These are phyloP conservation scores for Phialophora tarda DNA, from an alignment of 2,329 filamentous ascomycete species.

Conservation along the genomic window DNA sequence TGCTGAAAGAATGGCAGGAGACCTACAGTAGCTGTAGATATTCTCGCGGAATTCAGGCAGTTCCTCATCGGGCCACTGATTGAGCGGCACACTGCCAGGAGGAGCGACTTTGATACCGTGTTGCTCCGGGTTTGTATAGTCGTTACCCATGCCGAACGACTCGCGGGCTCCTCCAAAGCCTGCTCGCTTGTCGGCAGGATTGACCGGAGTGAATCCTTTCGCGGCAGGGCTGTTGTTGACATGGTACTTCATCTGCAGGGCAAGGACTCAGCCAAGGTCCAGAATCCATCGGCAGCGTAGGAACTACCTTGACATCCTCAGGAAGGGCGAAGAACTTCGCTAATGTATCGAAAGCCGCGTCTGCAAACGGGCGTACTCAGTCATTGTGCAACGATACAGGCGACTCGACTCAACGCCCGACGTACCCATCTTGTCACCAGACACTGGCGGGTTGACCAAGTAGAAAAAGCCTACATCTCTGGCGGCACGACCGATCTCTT, in stretches of 20 bases:
- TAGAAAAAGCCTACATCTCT: conserved; percentile 63
- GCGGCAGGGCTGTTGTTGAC: conserved; percentile 20
- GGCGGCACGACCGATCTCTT: conserved; percentile 53
- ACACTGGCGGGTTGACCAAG: conserved; percentile 41
- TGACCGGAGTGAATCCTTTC: conserved; percentile 20
- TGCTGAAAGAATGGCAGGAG: background rate
- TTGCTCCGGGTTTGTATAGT: conserved; percentile 20
- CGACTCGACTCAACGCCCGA: background rate
- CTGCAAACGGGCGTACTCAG: background rate
- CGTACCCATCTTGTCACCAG: conserved; percentile 17
- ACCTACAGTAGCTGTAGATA: conserved; percentile 15
- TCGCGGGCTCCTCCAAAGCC: conserved; percentile 19
- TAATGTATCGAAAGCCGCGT: conserved; percentile 14
- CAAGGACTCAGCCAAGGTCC: conserved; percentile 1
- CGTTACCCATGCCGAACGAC: conserved; percentile 16
- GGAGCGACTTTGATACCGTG: conserved; percentile 20
- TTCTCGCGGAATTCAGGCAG: conserved; percentile 13
- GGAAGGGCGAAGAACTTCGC: conserved; percentile 18
- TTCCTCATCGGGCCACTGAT: conserved; percentile 21
- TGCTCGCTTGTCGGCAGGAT: conserved; percentile 16
- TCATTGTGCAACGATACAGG: conserved; percentile 2
- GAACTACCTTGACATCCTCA: background rate
- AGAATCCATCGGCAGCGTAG: background rate
- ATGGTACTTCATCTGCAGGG: conserved; percentile 19
- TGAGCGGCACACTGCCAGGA: conserved; percentile 14